phyloP scores from a whole-genome alignment of 257 asterid species.

The Solanum tarapatanum region DNA sequence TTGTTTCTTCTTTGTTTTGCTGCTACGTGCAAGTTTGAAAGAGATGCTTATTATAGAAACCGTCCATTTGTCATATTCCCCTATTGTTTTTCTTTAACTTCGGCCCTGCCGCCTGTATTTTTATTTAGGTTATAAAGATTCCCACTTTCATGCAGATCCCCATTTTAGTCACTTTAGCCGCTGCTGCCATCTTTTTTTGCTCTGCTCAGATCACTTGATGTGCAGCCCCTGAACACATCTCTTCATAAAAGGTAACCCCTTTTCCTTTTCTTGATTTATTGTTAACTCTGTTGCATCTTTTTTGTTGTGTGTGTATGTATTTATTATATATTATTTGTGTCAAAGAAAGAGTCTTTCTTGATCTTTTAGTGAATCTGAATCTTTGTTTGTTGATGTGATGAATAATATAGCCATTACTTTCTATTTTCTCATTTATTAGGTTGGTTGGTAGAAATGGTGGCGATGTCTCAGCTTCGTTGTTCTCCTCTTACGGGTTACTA shows the following conservation, averaged over 20 bases:
- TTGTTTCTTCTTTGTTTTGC: neutral
- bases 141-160: neutral
- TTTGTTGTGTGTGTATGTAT: neutral
- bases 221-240: neutral
- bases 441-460: constrained; percentile 10
- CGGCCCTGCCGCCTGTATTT: neutral
- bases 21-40: neutral
- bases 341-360: neutral
- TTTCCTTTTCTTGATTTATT: neutral
- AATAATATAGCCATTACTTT: neutral
- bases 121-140: neutral
- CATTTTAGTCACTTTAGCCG: neutral
- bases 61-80: neutral
- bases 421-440: neutral
- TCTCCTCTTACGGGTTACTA: constrained; percentile 4
- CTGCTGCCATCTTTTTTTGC: neutral
- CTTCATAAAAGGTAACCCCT: neutral
- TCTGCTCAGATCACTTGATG: neutral
- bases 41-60: neutral
- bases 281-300: neutral
- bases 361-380: neutral
- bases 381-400: neutral
- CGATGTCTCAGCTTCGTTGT: constrained; percentile 25
- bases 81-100: neutral
- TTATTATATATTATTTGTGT: neutral